phyloP scores from a whole-genome alignment of 2,329 filamentous ascomycete genomes.

The Xylariaceae sp. region DNA sequence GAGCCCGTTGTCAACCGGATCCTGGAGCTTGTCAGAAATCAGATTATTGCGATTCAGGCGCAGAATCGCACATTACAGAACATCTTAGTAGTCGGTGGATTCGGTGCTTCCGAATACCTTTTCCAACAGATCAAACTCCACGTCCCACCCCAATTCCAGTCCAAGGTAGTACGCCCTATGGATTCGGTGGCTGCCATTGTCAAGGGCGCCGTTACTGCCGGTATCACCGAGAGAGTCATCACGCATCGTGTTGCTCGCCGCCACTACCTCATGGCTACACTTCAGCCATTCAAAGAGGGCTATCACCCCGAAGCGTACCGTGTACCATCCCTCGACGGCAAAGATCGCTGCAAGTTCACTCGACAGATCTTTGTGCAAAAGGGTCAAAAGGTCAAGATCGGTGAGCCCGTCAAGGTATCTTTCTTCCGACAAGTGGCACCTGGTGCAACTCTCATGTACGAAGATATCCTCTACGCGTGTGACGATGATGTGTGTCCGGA shows the following conservation, averaged over 20 bases:
- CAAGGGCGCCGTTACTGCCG: slow-evolving; percentile 96
- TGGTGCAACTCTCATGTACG: slow-evolving; percentile 97
- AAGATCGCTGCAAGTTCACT: slow-evolving; percentile 98
- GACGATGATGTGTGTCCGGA: slow-evolving; percentile 98
- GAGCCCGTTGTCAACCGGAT: slow-evolving; percentile 98
- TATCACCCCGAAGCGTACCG: slow-evolving; percentile 98
- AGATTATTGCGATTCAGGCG: slow-evolving; percentile 98
- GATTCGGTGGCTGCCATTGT: slow-evolving; percentile 98
- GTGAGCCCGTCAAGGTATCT: slow-evolving; percentile 97
- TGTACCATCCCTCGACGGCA: slow-evolving; percentile 93
- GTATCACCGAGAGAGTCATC: slow-evolving; percentile 95
- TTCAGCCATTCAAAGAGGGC: slow-evolving; percentile 98
- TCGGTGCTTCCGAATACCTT: slow-evolving; percentile 97
- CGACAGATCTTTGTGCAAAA: slow-evolving; percentile 98
- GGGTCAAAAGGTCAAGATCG: slow-evolving; percentile 98
- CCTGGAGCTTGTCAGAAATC: slow-evolving; percentile 92
- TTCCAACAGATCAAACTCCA: slow-evolving; percentile 99
- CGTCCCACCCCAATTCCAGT: slow-evolving; percentile 96
- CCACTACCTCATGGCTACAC: slow-evolving; percentile 98
- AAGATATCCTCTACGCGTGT: slow-evolving; percentile 96
- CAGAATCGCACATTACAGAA: slow-evolving; percentile 95
- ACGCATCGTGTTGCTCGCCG: slow-evolving; percentile 96
- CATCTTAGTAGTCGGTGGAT: slow-evolving; percentile 95
- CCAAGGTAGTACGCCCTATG: slow-evolving; percentile 98
- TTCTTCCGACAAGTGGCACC: slow-evolving; percentile 98